Evolutionary conservation across 176 grass and related monocot genomes (phyloP), one percentile per base, ranked within the genome.

Genomic region (Lolium multiflorum): DNA sequence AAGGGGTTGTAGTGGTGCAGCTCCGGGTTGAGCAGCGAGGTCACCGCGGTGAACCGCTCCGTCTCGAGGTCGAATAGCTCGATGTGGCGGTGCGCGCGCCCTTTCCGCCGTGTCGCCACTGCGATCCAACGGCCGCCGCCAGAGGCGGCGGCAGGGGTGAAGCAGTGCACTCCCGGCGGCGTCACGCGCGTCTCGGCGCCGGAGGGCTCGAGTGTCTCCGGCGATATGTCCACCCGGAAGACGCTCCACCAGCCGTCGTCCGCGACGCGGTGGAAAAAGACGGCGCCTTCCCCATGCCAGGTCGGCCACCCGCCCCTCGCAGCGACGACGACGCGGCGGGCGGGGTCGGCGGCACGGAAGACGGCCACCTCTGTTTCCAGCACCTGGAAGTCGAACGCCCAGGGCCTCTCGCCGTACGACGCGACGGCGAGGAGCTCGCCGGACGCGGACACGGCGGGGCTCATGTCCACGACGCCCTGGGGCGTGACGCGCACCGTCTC

Each of bases 201-300:
- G 56, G 58, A 31, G 31, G 83, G 82, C 38, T 88, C 44, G 57
- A 92, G 89, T 0, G 89, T 88, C 39, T 89, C 87, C 60, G 78
- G 71, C 22, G 89, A 84, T 3, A 98, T 14, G 76, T 91, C 90
- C 16, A 83, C 81, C 3, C 84, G 83, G 93, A 85, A 98, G 18
- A 95, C 76, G 82, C 96, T 98, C 96, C 96, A 98, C 96, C 96
- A 98, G 4, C 96, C 96, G 83, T 98, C 96, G 0, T 95, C 91
- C 0, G 91, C 93, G 68, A 89, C 92, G 52, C 90, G 81, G 86
- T 98, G 96, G 84, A 95, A 98, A 81, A 95, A 94, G 83, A 94
- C 37, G 3, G 89, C 76, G 39, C 49, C 50, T 5, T 95, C 93
- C 20, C 91, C 91, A 39, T 88, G 88, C 96, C 96, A 98, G 3